Evolutionary conservation across 1,139 yeast species (phyloP).

Genomic region (Pichia norvegensis): DNA sequence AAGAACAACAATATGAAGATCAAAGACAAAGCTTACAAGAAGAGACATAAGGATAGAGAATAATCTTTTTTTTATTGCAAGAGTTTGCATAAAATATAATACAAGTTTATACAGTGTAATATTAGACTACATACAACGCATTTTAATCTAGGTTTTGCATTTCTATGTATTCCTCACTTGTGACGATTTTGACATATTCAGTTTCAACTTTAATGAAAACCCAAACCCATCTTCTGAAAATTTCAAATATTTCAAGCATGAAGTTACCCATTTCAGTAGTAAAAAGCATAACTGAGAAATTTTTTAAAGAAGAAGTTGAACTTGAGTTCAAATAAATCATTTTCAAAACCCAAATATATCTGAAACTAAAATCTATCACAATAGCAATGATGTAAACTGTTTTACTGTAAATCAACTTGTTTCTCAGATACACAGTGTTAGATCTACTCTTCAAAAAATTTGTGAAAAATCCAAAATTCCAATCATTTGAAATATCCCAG

Average conservation of each 20-base stretch:
- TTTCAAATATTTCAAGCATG: conserved; percentile 61
- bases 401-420: conserved; percentile 29
- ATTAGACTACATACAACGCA: not conserved
- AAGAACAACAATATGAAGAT: conserved; percentile 59
- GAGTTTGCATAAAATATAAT: not conserved
- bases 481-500: conserved; percentile 88
- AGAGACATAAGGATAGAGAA: conserved; percentile 11
- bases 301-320: conserved; percentile 3
- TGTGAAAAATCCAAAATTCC: conserved; percentile 64
- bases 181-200: conserved; percentile 44
- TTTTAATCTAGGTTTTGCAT: conserved; percentile 15
- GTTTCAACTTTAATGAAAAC: conserved; percentile 74
- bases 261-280: conserved; percentile 56
- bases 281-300: conserved; percentile 30
- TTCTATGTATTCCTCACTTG: conserved; percentile 17
- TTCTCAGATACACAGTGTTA: conserved; percentile 19
- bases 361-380: conserved; percentile 48
- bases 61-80: not conserved
- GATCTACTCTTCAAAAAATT: conserved; percentile 20
- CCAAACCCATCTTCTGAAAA: conserved; percentile 85
- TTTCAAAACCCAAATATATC: conserved; percentile 73
- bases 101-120: not conserved
- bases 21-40: conserved; percentile 18
- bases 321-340: conserved; percentile 17
- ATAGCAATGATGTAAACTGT: conserved; percentile 48